Conservation (phyloP, 1,284 basidiomycete species). For the Trametes sp. region DNA sequence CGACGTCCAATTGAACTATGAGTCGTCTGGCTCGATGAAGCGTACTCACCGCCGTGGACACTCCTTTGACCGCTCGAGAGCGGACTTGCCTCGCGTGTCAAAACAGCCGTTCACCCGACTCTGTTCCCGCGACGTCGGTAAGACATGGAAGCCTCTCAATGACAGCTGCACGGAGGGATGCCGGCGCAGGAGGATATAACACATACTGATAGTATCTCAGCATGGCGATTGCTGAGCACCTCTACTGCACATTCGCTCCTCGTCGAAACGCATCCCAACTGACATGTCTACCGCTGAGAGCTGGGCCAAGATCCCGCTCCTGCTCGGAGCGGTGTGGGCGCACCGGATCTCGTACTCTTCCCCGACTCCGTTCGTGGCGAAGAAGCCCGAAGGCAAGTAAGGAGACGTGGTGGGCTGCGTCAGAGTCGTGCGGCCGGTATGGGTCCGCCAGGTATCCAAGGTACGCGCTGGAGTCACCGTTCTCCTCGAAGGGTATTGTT, state of each 20-base stretch:
- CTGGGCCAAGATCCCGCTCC: slow-evolving; percentile 18
- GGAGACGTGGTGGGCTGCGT: not conserved
- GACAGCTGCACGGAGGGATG: not conserved
- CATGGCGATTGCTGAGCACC: not conserved
- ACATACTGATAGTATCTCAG: not conserved
- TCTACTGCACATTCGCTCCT: not conserved
- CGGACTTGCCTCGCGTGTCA: not conserved
- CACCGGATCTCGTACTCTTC: slow-evolving; percentile 20
- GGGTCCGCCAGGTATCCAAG: slow-evolving; percentile 9
- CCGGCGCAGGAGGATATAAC: not conserved
- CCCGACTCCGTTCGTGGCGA: slow-evolving; percentile 10
- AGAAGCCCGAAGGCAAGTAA: not conserved
- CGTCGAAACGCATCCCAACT: not conserved
- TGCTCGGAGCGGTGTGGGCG: slow-evolving; percentile 16
- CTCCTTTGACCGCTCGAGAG: not conserved
- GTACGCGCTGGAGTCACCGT: not conserved
- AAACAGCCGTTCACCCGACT: not conserved
- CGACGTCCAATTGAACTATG: not conserved
- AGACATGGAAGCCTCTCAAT: not conserved
- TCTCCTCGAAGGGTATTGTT: not conserved
- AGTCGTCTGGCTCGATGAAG: too few relatives aligned
- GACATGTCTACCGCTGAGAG: not conserved
- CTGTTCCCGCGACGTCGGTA: not conserved
- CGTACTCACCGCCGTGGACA: too few relatives aligned
- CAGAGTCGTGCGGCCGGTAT: slow-evolving; percentile 6